Percentiles rank a stretch among this genome's conserved stretches.
These are phyloP conservation scores for Beauveria caledonica DNA, from an alignment of 2,329 filamentous ascomycete species.

Conservation along the genomic window DNA sequence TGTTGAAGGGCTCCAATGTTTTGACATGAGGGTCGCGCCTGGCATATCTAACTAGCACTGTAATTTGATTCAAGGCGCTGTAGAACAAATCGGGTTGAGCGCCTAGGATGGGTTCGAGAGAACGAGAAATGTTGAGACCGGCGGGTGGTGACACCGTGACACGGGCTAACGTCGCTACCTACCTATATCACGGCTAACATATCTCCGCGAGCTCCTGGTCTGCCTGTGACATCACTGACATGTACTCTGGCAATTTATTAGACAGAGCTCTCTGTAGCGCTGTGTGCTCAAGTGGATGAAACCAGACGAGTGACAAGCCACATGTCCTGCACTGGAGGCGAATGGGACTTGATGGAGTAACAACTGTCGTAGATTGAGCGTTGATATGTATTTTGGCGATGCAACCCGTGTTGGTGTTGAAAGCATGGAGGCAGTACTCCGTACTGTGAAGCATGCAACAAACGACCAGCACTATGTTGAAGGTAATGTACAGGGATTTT, in stretches of 20 bases:
- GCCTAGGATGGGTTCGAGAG: neutral
- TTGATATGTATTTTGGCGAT: neutral
- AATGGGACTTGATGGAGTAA: neutral
- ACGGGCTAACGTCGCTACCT: neutral
- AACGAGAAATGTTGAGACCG: neutral
- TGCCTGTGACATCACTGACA: neutral
- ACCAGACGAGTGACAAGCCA: neutral
- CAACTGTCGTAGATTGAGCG: neutral
- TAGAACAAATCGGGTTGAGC: neutral
- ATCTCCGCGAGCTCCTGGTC: neutral
- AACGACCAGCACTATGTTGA: neutral
- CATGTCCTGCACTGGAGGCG: neutral
- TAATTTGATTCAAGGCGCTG: neutral
- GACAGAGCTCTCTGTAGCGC: neutral
- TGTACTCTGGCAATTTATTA: neutral
- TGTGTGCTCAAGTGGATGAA: neutral
- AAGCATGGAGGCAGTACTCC: neutral
- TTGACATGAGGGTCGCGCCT: neutral
- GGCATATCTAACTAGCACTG: neutral
- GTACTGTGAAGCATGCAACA: neutral
- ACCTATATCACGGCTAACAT: neutral
- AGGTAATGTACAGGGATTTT: neutral
- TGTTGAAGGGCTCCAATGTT: neutral
- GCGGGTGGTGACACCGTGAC: neutral
- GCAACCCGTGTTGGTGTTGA: neutral